Conservation (phyloP, 2,329 filamentous ascomycete genomes). For the Cordyceps sp. region DNA sequence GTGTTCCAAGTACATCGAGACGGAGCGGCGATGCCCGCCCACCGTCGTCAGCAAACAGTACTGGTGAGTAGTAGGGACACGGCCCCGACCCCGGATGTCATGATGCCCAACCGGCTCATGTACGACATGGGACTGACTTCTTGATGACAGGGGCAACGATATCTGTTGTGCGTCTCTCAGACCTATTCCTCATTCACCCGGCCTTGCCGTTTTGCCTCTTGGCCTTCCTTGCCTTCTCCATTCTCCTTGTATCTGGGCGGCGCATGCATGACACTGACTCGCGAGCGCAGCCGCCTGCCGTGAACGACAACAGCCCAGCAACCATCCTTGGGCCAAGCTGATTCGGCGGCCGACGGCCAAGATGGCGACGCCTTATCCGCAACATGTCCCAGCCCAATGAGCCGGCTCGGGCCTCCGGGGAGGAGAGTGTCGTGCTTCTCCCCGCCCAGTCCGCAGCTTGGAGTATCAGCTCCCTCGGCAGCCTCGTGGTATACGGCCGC, state of each 20-base stretch:
- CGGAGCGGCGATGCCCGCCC: conserved; percentile 23
- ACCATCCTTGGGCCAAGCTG: conserved; percentile 20
- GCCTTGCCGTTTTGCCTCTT: not conserved
- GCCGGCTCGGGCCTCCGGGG: not conserved
- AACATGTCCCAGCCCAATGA: conserved; percentile 13
- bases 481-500: too few relatives aligned
- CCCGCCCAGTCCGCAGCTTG: too few relatives aligned
- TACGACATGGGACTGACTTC: conserved; percentile 8
- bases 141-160: conserved; percentile 21
- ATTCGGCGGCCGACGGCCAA: conserved; percentile 16
- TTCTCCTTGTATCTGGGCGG: not conserved
- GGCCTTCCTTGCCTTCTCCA: not conserved
- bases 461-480: too few relatives aligned
- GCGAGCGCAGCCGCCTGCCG: conserved; percentile 17
- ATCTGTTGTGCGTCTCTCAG: conserved; percentile 24
- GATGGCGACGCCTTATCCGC: conserved; percentile 10
- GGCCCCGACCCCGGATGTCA: not conserved
- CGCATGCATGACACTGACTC: conserved; percentile 6
- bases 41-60: conserved; percentile 28
- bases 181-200: too few relatives aligned
- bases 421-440: too few relatives aligned
- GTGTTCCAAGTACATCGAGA: conserved; percentile 27
- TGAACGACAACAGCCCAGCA: conserved; percentile 21
- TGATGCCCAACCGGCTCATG: not conserved
- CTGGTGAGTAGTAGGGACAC: conserved; percentile 15